Evolutionary conservation across 2,329 filamentous ascomycete species (phyloP).

Genomic region (Aspergillaceae sp.): DNA sequence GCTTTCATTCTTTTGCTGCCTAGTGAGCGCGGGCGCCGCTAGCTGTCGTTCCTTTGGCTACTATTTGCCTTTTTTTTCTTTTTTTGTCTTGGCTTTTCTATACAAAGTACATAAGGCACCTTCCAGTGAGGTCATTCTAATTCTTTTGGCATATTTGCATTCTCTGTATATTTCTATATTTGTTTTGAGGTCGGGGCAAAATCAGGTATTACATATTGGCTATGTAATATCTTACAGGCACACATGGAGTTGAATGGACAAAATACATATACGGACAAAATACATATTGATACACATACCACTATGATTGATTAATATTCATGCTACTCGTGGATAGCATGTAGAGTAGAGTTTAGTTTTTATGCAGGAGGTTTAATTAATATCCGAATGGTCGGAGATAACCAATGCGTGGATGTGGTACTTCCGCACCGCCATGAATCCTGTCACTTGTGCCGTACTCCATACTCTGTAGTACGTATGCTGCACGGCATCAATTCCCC

Average conservation of each 20-base stretch:
- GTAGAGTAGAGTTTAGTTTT: too few species aligned
- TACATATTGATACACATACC: too few species aligned
- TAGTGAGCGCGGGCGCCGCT: slow-evolving; percentile 17
- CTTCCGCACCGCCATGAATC: too few species aligned
- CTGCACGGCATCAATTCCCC: too few species aligned
- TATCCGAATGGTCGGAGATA: too few species aligned
- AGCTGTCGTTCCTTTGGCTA: neutral
- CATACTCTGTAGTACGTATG: neutral
- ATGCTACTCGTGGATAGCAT: too few species aligned
- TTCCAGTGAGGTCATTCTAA: neutral
- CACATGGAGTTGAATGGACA: too few species aligned
- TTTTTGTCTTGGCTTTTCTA: neutral
- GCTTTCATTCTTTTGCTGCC: slow-evolving; percentile 1
- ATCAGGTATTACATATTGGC: neutral
- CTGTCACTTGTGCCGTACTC: neutral
- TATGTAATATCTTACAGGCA: neutral
- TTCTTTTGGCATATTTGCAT: neutral
- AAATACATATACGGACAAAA: too few species aligned
- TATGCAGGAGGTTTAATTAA: too few species aligned
- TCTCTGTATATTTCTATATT: neutral
- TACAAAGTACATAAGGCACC: neutral
- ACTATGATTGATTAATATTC: too few species aligned
- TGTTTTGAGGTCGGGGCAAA: too few species aligned
- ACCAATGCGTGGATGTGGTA: too few species aligned
- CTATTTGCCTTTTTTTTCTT: neutral